Conservation (phyloP, 163 green algal species). For the Scenedesmus sp. region DNA sequence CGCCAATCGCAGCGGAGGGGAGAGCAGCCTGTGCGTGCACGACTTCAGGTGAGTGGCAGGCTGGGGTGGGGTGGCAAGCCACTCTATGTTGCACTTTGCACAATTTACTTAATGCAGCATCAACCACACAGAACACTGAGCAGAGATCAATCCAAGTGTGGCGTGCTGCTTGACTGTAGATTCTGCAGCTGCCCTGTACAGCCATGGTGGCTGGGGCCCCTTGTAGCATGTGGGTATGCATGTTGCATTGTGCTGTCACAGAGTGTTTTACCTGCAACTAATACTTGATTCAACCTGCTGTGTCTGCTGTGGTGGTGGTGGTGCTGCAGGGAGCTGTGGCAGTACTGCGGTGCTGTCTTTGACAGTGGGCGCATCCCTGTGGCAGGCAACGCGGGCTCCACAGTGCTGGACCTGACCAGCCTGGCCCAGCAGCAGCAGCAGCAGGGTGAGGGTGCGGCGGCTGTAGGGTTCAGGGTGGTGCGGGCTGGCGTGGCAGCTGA, state of each 20-base stretch:
- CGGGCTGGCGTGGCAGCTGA: slow-evolving; percentile 43
- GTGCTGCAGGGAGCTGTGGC: slow-evolving; percentile 71
- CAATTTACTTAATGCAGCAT: no score
- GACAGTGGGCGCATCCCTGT: slow-evolving; percentile 60
- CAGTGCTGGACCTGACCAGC: slow-evolving; percentile 75
- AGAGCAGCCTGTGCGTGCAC: slow-evolving; percentile 55
- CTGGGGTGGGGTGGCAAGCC: no score
- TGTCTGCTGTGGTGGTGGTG: background rate
- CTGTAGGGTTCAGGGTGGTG: slow-evolving; percentile 21
- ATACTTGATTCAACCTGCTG: background rate
- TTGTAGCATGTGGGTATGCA: no score
- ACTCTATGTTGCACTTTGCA: no score
- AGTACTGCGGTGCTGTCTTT: slow-evolving; percentile 77
- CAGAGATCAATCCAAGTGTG: no score
- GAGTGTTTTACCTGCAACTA: no score
- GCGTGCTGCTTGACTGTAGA: no score
- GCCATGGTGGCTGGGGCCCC: no score
- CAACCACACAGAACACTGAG: no score
- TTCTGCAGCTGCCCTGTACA: no score
- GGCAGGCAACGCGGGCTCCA: slow-evolving; percentile 67
- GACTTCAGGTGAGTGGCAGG: slow-evolving; percentile 31
- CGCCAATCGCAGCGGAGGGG: slow-evolving; percentile 78
- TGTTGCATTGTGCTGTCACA: background rate
- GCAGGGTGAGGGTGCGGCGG: background rate
- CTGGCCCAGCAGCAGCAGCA: background rate